Conservation (phyloP, 1,284 basidiomycete genomes). For the Cutaneotrichosporon cyanovorans region DNA sequence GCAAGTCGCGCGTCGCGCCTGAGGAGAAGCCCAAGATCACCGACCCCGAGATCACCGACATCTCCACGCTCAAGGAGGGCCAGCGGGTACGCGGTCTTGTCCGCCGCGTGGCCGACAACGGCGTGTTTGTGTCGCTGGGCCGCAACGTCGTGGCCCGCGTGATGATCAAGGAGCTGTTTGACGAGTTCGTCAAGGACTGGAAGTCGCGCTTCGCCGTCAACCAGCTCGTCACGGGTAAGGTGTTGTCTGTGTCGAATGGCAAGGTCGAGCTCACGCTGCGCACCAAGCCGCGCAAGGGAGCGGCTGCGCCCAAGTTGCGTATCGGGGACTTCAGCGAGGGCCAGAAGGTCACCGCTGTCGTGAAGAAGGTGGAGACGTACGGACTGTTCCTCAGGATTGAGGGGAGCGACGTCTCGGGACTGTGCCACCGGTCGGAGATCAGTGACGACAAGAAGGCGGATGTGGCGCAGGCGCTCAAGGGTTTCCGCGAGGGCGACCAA, state of each 20-base stretch:
- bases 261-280: conserved; percentile 80
- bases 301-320: conserved; percentile 41
- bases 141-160: conserved; percentile 78
- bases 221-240: conserved; percentile 78
- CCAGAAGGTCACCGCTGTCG: conserved; percentile 64
- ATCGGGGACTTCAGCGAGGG: conserved; percentile 61
- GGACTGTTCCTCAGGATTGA: conserved; percentile 88
- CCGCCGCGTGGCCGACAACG: conserved; percentile 70
- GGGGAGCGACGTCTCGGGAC: conserved; percentile 70
- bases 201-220: conserved; percentile 69
- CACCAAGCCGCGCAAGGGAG: conserved; percentile 47
- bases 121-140: conserved; percentile 84
- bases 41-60: conserved; percentile 62
- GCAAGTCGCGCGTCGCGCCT: conserved; percentile 58
- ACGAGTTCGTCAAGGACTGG: conserved; percentile 94
- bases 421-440: conserved; percentile 90
- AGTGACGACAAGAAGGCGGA: conserved; percentile 77
- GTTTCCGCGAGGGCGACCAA: conserved; percentile 77
- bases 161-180: conserved; percentile 87
- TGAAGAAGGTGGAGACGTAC: conserved; percentile 71
- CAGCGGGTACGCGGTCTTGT: conserved; percentile 76
- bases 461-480: conserved; percentile 65
- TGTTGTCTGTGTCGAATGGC: conserved; percentile 62
- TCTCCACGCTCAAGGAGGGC: conserved; percentile 64
- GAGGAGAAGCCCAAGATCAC: conserved; percentile 34